A percentile compares a stretch with the other conserved stretches of the same genome.
Evolutionary conservation across 306 rosid species (phyloP).

Genomic region (Cucumis cinereus): DNA sequence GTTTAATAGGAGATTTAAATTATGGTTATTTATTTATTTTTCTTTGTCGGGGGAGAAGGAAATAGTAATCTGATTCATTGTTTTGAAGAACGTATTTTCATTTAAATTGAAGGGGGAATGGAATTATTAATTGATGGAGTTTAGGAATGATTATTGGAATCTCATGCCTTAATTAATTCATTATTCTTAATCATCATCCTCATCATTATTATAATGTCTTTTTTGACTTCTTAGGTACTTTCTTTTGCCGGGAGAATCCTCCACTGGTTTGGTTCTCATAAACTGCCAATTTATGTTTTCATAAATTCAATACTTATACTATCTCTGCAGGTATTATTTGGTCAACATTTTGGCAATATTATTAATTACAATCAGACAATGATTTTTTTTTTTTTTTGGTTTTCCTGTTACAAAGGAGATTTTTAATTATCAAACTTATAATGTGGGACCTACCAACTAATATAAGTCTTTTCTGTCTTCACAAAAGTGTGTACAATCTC

Average conservation of each 20-base stretch:
- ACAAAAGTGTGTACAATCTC: not conserved
- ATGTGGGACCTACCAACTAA: not conserved
- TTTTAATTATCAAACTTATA: not conserved
- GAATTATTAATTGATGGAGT: not conserved
- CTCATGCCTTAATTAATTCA: not conserved
- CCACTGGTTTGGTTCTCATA: not conserved
- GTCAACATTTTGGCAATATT: not conserved
- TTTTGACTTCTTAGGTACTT: not conserved
- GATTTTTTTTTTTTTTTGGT: not conserved
- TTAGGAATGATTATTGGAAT: not conserved
- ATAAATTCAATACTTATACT: not conserved
- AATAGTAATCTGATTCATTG: not conserved
- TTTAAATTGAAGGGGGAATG: not conserved
- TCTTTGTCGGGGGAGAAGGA: not conserved
- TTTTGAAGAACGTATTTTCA: not conserved
- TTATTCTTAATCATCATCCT: not conserved
- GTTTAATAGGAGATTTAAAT: not conserved
- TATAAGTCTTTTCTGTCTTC: not conserved
- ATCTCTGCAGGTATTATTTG: not conserved
- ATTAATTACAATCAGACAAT: not conserved
- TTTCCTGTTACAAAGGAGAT: not conserved
- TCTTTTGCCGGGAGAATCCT: not conserved
- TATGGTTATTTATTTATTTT: not conserved
- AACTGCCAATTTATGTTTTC: not conserved
- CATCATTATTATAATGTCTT: not conserved